Base-by-base conservation (phyloP, 164 flowering plant species). In the Sextonia rubra region DNA sequence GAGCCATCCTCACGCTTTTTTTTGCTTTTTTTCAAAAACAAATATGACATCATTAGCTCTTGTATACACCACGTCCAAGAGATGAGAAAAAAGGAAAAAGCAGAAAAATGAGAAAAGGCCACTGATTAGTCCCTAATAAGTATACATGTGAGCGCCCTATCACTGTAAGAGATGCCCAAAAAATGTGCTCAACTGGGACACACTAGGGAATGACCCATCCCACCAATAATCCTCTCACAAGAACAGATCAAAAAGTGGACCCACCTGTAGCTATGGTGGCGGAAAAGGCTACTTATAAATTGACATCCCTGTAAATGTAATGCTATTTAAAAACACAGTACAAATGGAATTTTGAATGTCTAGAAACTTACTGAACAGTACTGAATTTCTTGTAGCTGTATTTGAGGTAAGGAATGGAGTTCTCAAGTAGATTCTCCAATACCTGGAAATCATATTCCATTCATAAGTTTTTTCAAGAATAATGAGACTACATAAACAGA, bases 401-500 rank as follows among this genome's bases (percentile, higher is more conserved):
- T 74, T 89, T 91, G n/a, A 92, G 82, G 76, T 84, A 95, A 1
- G 99, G 99, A 60, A 91, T 26, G 62, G 90, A 84, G 73, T 90
- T 91, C 72, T 90, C 99, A 82, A 88, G 47, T 70, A 95, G 70
- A 80, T 91, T 92, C 23, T 88, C 89, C 73, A 95, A 80, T 55
- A 93, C 93, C 99, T 94, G 86, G 11, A 75, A 63, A 69, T 71
- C 64, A 11, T 30, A 27, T 32, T 18, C n/a, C 27, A 64, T 27
- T 64, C 67, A 64, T 30, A 1, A 64, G 22, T 64, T 64, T 2
- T 15, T 29, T 3, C 27, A 15, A 29, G 18, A 27, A 27, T 32
- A 64, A 64, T 8, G 29, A 30, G 27, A n/a, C 27, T 56, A 75
- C 5, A 8, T 60, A 9, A 69, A 22, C 27, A 22, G 26, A 60